Evolutionary conservation across 2,329 filamentous ascomycete species (phyloP).

Genomic region (Aspergillus tanneri): DNA sequence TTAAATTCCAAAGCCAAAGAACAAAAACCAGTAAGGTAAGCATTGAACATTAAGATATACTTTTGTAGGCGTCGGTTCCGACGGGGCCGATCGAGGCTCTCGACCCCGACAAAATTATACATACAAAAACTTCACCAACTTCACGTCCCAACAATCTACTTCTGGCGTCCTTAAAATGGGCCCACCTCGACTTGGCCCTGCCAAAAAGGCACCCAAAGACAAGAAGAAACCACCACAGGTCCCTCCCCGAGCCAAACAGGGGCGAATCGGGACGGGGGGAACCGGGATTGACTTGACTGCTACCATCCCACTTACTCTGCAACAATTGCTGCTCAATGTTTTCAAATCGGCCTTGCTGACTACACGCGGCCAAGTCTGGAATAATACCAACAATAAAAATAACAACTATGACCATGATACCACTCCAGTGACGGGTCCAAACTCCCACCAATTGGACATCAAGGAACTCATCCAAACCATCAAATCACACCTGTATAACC

Average conservation of each 20-base stretch:
- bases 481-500: conserved; percentile 79
- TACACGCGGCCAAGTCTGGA: conserved; percentile 15
- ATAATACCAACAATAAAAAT: neutral
- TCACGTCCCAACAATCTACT: neutral
- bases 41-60: neutral
- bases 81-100: neutral
- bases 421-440: neutral
- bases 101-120: neutral
- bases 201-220: conserved; percentile 12
- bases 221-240: conserved; percentile 11
- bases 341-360: conserved; percentile 66
- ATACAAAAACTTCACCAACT: neutral
- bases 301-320: conserved; percentile 54
- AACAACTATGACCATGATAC: conserved; percentile 1
- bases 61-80: neutral
- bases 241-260: conserved; percentile 6
- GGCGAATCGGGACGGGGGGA: conserved; percentile 6
- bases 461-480: conserved; percentile 69
- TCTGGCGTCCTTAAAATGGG: conserved; percentile 7
- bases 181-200: conserved; percentile 6
- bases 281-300: conserved; percentile 24
- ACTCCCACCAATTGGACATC: conserved; percentile 32
- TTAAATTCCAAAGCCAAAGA: too few species aligned
- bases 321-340: conserved; percentile 70
- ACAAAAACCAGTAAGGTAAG: too few species aligned